Evolutionary conservation across 2,329 filamentous ascomycete genomes (phyloP).

Genomic region (Fusarium tanahbumbuense): DNA sequence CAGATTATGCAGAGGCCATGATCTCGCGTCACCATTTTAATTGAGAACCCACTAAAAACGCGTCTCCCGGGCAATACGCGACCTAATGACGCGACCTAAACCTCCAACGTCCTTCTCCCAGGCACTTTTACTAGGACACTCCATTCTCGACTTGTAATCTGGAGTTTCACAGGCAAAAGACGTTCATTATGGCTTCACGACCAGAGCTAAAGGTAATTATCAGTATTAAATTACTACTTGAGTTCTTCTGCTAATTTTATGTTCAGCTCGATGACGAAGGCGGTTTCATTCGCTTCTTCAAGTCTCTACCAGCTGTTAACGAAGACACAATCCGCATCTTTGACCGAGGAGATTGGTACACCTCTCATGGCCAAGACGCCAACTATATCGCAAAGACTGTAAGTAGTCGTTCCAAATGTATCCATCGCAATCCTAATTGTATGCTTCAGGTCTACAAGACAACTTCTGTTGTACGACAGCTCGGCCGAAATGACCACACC

Average conservation of each 20-base stretch:
- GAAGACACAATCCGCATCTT: conserved; percentile 89
- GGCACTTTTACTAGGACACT: conserved; percentile 14
- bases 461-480: conserved; percentile 90
- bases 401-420: conserved; percentile 10
- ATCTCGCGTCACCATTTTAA: conserved; percentile 46
- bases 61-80: conserved; percentile 43
- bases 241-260: conserved; percentile 11
- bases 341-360: conserved; percentile 94
- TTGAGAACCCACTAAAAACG: conserved; percentile 42
- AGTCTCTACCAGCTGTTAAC: conserved; percentile 78
- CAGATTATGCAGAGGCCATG: neutral
- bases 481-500: conserved; percentile 86
- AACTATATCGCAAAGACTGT: conserved; percentile 84
- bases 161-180: conserved; percentile 17
- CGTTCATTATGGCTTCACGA: conserved; percentile 72
- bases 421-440: conserved; percentile 9
- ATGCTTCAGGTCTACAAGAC: conserved; percentile 88
- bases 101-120: conserved; percentile 22
- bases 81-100: conserved; percentile 40
- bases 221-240: neutral
- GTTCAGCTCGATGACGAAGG: conserved; percentile 91
- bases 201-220: conserved; percentile 74
- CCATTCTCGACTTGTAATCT: conserved; percentile 9
- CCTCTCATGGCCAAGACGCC: conserved; percentile 88
- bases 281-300: conserved; percentile 97